Conservation (phyloP, 257 asterid species). For the Nicotiana tomentosiformis region DNA sequence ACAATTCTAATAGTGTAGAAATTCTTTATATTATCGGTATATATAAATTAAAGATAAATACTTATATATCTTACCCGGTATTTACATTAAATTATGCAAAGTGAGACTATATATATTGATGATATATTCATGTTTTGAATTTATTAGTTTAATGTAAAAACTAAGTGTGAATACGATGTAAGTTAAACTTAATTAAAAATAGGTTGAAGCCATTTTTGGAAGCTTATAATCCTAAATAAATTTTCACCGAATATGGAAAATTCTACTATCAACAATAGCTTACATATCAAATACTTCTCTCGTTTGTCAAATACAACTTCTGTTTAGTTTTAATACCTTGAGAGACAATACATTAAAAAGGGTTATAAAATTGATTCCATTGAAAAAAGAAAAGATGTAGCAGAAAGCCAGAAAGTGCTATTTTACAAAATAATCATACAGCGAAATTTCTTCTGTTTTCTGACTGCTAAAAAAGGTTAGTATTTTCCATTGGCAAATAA, state of each 20-base stretch:
- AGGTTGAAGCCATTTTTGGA: background rate
- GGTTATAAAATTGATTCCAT: background rate
- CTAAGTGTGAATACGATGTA: no score
- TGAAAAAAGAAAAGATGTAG: no score
- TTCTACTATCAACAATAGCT: background rate
- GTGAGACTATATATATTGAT: no score
- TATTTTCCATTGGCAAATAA: background rate
- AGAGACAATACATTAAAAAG: background rate
- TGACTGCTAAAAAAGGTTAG: background rate
- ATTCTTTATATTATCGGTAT: no score
- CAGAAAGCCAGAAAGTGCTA: background rate
- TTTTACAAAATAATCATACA: background rate
- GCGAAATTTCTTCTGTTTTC: background rate
- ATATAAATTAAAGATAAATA: no score
- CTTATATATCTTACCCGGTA: no score
- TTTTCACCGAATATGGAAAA: background rate
- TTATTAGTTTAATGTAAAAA: no score
- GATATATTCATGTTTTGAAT: no score
- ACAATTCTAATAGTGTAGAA: no score
- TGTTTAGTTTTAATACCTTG: background rate
- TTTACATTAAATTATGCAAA: no score
- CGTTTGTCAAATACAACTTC: background rate
- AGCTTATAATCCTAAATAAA: background rate
- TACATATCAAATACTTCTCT: background rate
- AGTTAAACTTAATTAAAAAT: background rate